These are phyloP conservation scores for Amanita inopinata DNA, from an alignment of 768 basidiomycete genomes.

Conservation along the genomic window DNA sequence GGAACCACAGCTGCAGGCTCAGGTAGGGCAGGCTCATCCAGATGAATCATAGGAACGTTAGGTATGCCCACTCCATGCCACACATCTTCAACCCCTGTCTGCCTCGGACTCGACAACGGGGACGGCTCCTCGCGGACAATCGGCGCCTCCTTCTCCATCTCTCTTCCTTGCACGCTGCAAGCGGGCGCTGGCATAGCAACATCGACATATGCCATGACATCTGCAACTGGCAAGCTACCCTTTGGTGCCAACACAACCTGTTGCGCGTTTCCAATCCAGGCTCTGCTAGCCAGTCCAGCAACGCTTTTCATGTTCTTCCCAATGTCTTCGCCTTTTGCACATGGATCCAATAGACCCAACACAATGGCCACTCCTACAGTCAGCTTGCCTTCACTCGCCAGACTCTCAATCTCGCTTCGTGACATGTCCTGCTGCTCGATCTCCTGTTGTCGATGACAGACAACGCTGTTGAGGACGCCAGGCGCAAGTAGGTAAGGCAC, in stretches of 20 bases:
- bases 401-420: not conserved
- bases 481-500: slow-evolving; percentile 19
- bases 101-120: too few relatives aligned
- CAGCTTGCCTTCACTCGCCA: slow-evolving; percentile 3
- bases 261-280: slow-evolving; percentile 4
- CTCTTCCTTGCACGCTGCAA: not conserved
- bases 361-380: slow-evolving; percentile 22
- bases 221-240: too few relatives aligned
- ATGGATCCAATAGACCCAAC: slow-evolving; percentile 18
- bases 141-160: slow-evolving; percentile 1
- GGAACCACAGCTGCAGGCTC: too few relatives aligned
- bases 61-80: too few relatives aligned
- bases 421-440: not conserved
- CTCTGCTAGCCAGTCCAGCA: not conserved
- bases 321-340: slow-evolving; percentile 7
- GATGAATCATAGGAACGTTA: too few relatives aligned
- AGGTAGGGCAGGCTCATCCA: too few relatives aligned
- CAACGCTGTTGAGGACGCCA: slow-evolving; percentile 12
- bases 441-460: not conserved
- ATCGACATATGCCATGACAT: too few relatives aligned
- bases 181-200: not conserved
- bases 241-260: not conserved
- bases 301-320: slow-evolving; percentile 4
- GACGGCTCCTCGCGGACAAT: too few relatives aligned
- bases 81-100: too few relatives aligned